A percentile compares a stretch with the other conserved stretches of the same genome.
Conservation (phyloP, 208 protist species). For the Trypanosoma lewisi region DNA sequence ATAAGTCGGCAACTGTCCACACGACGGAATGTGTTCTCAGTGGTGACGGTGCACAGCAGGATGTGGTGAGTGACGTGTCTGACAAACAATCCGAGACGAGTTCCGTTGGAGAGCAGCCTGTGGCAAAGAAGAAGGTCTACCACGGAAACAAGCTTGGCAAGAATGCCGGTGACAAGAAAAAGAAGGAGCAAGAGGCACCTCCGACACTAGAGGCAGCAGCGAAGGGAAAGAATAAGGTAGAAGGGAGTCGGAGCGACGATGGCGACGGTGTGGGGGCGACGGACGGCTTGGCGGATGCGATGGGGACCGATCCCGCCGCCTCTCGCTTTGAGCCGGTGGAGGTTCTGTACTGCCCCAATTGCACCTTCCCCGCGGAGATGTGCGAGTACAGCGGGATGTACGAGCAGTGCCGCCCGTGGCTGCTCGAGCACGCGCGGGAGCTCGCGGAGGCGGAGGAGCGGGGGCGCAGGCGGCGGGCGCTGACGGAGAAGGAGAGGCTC, state of each 20-base stretch:
- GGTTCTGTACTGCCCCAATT: constrained; percentile 90
- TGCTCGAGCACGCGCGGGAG: constrained; percentile 82
- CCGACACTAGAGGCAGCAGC: neutral
- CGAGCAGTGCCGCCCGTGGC: constrained; percentile 89
- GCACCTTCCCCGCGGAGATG: constrained; percentile 90
- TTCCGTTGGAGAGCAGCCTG: constrained; percentile 8
- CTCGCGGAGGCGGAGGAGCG: constrained; percentile 78
- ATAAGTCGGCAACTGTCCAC: constrained; percentile 1
- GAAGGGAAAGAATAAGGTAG: neutral
- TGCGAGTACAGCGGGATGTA: constrained; percentile 91
- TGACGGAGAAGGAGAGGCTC: constrained; percentile 82
- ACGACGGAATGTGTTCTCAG: neutral
- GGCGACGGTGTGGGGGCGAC: constrained; percentile 10
- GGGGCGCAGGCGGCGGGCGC: constrained; percentile 71
- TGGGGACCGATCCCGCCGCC: constrained; percentile 32
- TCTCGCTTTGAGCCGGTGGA: constrained; percentile 52
- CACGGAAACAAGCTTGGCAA: constrained; percentile 43
- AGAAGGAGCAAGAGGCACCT: constrained; percentile 25
- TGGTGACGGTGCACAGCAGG: neutral
- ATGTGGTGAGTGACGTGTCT: neutral
- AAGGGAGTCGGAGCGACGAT: constrained; percentile 11
- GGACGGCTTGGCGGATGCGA: neutral
- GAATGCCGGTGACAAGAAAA: constrained; percentile 28
- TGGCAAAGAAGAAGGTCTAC: constrained; percentile 67
- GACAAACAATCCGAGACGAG: constrained; percentile 1